A percentile compares a stretch with the other conserved stretches of the same genome.
Evolutionary conservation across 345 rosid genomes (phyloP).

Genomic region (Laguncularia racemosa): DNA sequence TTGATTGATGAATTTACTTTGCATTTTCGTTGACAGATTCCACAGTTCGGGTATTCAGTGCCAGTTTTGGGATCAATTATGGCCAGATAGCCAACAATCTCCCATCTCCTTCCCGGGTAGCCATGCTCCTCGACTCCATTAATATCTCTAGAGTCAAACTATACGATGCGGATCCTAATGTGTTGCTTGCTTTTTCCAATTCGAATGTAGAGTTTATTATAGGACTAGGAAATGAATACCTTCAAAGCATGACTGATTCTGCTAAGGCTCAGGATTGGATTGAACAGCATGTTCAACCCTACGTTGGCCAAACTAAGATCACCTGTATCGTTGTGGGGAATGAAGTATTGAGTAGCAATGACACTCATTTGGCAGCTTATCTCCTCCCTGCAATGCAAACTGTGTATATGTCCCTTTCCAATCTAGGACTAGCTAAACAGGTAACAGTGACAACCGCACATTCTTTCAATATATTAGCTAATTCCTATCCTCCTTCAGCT

Average conservation of each 20-base stretch:
- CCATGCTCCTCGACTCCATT: conserved; percentile 45
- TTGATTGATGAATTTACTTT: not conserved
- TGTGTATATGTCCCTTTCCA: conserved; percentile 30
- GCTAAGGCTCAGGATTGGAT: conserved; percentile 58
- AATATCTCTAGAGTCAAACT: conserved; percentile 62
- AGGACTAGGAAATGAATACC: conserved; percentile 56
- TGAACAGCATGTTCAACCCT: conserved; percentile 49
- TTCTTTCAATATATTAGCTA: conserved; percentile 38
- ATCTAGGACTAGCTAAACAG: conserved; percentile 61
- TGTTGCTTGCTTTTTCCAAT: conserved; percentile 61
- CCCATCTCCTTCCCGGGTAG: conserved; percentile 58
- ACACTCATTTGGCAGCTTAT: conserved; percentile 18
- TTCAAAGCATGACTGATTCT: conserved; percentile 48
- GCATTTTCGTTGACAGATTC: conserved; percentile 15
- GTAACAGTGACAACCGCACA: conserved; percentile 63
- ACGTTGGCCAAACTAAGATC: conserved; percentile 45
- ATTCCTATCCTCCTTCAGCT: conserved; percentile 67
- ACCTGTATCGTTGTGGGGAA: conserved; percentile 72
- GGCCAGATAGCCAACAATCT: conserved; percentile 87
- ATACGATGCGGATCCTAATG: conserved; percentile 76
- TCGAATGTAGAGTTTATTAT: conserved; percentile 63
- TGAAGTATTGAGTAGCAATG: conserved; percentile 51
- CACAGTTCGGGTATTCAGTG: conserved; percentile 12
- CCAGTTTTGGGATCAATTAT: conserved; percentile 74
- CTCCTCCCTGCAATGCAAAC: conserved; percentile 77